phyloP scores from a whole-genome alignment of 305 asterid species.

The Fraxinus nigra region DNA sequence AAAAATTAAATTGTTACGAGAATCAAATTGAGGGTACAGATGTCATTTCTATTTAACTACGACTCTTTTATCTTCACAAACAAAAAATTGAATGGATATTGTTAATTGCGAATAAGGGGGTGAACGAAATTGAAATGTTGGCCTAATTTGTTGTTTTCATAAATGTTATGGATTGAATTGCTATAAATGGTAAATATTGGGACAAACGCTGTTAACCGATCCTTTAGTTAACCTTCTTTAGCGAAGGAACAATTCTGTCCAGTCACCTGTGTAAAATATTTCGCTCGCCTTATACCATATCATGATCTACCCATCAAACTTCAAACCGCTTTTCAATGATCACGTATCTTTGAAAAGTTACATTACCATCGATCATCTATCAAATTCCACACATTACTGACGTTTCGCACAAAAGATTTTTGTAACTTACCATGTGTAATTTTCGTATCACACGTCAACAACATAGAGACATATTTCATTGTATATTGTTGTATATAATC shows the following conservation, averaged over 20 bases:
- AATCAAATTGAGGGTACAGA: neutral
- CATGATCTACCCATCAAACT: neutral
- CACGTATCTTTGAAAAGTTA: neutral
- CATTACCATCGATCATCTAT: neutral
- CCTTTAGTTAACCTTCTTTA: neutral
- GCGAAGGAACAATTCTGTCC: neutral
- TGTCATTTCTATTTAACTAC: neutral
- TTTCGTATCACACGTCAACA: neutral
- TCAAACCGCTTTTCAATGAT: neutral
- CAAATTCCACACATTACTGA: neutral
- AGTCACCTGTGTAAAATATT: neutral
- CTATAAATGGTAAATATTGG: neutral
- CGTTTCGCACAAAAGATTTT: neutral
- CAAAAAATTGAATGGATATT: too few species aligned
- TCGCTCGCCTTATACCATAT: neutral
- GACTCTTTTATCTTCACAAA: too few species aligned
- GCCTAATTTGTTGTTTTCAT: neutral
- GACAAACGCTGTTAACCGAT: neutral
- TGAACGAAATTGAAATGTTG: neutral
- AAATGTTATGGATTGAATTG: neutral
- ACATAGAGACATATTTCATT: neutral
- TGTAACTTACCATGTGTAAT: neutral
- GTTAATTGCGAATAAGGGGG: neutral
- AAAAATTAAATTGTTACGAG: neutral
- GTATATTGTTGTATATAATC: neutral